A percentile compares a stretch with the other conserved stretches of the same genome.
These are phyloP conservation scores for Mortierella sp. DNA, from an alignment of 371 early-diverging fungal genomes.

Conservation along the genomic window DNA sequence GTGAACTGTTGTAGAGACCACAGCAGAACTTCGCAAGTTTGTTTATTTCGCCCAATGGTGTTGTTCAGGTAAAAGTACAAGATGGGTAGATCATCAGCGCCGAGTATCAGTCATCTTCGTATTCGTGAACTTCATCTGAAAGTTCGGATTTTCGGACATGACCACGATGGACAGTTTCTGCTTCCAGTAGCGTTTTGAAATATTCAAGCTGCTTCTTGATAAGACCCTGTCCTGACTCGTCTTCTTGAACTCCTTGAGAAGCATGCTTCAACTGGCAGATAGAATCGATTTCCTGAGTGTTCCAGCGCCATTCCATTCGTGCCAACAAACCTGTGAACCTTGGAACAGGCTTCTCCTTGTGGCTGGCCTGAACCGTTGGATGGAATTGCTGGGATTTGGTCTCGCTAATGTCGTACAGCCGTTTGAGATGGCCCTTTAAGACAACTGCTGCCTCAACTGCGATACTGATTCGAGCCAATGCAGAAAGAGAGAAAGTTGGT, in stretches of 20 bases:
- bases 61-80: no score
- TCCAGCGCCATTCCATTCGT: conserved; percentile 30
- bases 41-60: no score
- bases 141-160: no score
- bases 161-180: conserved; percentile 12
- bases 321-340: conserved; percentile 18
- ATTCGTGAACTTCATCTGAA: no score
- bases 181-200: conserved; percentile 35
- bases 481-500: neutral
- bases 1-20: no score
- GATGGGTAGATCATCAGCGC: no score
- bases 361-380: conserved; percentile 22
- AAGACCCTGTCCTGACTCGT: conserved; percentile 1
- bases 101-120: no score
- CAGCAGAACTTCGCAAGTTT: no score
- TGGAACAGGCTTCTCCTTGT: conserved; percentile 37
- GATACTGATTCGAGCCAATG: conserved; percentile 27
- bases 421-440: conserved; percentile 42
- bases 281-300: conserved; percentile 4
- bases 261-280: conserved; percentile 5
- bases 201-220: conserved; percentile 21
- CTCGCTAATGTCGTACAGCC: conserved; percentile 43
- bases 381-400: conserved; percentile 47
- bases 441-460: conserved; percentile 26
- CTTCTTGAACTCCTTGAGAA: no score